These are phyloP conservation scores for Solanum pinnatisectum DNA, from an alignment of 257 asterid species.

Conservation along the genomic window DNA sequence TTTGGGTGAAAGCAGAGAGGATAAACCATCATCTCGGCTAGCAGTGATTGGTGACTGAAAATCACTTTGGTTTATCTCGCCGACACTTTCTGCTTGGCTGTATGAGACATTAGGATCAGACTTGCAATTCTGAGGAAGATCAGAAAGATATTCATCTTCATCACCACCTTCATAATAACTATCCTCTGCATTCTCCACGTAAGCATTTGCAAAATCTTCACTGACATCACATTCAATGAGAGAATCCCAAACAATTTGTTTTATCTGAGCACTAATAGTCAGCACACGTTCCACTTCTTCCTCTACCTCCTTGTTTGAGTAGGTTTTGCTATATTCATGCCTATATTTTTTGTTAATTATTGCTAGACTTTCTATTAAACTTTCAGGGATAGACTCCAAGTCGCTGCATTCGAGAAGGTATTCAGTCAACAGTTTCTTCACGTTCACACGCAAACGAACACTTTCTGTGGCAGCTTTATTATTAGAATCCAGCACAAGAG, in stretches of 20 bases:
- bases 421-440: slow-evolving; percentile 52
- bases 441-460: slow-evolving; percentile 30
- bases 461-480: slow-evolving; percentile 16
- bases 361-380: slow-evolving; percentile 30
- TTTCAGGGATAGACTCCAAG: slow-evolving; percentile 52
- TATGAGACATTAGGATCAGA: slow-evolving; percentile 11
- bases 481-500: slow-evolving; percentile 32
- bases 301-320: slow-evolving; percentile 32
- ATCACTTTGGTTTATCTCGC: slow-evolving; percentile 36
- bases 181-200: slow-evolving; percentile 45
- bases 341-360: slow-evolving; percentile 35
- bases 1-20: slow-evolving; percentile 17
- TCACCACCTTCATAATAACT: slow-evolving; percentile 15
- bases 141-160: slow-evolving; percentile 16
- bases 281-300: slow-evolving; percentile 53
- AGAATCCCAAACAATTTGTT: slow-evolving; percentile 52
- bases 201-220: slow-evolving; percentile 53
- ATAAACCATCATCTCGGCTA: slow-evolving; percentile 6
- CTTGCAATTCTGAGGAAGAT: slow-evolving; percentile 5
- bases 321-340: slow-evolving; percentile 7
- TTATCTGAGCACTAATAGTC: slow-evolving; percentile 67
- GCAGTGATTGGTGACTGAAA: slow-evolving; percentile 15
- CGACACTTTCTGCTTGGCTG: slow-evolving; percentile 44
- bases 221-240: slow-evolving; percentile 45
- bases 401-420: slow-evolving; percentile 73